Conservation (phyloP, 1,139 yeast genomes). For the Suhomyces yuchorum region DNA sequence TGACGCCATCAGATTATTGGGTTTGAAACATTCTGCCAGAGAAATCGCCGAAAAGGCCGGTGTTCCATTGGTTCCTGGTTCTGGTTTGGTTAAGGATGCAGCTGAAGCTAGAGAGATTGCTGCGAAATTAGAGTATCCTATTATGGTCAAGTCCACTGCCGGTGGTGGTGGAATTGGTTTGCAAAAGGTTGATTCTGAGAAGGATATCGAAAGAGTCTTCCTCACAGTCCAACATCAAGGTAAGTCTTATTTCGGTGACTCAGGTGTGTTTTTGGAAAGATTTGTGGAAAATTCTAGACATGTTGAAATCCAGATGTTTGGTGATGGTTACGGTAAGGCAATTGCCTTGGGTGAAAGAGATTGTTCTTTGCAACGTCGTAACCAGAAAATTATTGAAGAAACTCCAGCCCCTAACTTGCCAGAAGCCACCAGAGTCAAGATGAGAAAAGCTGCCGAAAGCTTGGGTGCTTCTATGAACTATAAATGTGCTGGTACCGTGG, state of each 20-base stretch:
- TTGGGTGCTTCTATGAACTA: slow-evolving; percentile 80
- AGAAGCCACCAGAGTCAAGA: slow-evolving; percentile 66
- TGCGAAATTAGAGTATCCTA: slow-evolving; percentile 78
- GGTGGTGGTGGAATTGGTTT: slow-evolving; percentile 99
- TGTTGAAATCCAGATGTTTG: slow-evolving; percentile 94
- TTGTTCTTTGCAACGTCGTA: slow-evolving; percentile 95
- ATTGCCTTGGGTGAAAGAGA: slow-evolving; percentile 96
- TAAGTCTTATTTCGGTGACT: slow-evolving; percentile 85
- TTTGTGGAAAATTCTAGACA: slow-evolving; percentile 94
- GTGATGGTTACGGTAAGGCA: slow-evolving; percentile 91
- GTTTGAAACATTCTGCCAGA: slow-evolving; percentile 94
- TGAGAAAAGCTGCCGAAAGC: slow-evolving; percentile 85
- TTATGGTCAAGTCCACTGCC: slow-evolving; percentile 96
- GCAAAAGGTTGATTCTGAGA: slow-evolving; percentile 83
- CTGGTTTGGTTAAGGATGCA: slow-evolving; percentile 71
- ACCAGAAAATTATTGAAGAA: slow-evolving; percentile 94
- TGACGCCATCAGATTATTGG: slow-evolving; percentile 84
- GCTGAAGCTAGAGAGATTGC: slow-evolving; percentile 79
- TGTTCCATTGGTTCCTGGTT: slow-evolving; percentile 95
- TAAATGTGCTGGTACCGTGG: slow-evolving; percentile 97
- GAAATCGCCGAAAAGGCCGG: slow-evolving; percentile 85
- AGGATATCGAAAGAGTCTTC: slow-evolving; percentile 79
- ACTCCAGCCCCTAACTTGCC: slow-evolving; percentile 97
- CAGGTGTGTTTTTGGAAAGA: slow-evolving; percentile 92
- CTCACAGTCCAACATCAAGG: slow-evolving; percentile 94